phyloP scores from a whole-genome alignment of 805 yeast genomes.

The Torulaspora indica region DNA sequence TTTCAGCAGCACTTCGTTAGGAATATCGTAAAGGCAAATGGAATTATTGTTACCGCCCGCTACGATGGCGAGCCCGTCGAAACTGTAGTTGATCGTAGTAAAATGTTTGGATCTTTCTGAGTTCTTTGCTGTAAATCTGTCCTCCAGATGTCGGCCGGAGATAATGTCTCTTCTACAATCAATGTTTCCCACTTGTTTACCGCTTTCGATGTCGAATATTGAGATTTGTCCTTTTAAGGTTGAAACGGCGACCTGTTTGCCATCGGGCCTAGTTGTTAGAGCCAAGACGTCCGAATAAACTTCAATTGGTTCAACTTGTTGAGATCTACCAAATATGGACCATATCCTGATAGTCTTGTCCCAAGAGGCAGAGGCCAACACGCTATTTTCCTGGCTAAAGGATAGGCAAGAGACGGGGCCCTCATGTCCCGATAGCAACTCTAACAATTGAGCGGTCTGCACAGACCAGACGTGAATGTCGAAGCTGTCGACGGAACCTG shows the following conservation, averaged over 20 bases:
- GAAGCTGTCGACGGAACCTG: constrained; percentile 85
- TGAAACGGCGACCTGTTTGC: constrained; percentile 82
- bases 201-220: constrained; percentile 77
- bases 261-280: constrained; percentile 83
- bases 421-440: constrained; percentile 85
- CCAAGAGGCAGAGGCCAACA: constrained; percentile 92
- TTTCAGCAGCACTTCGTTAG: constrained; percentile 78
- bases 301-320: constrained; percentile 85
- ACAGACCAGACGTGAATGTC: constrained; percentile 96
- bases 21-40: constrained; percentile 84
- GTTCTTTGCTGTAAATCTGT: constrained; percentile 74
- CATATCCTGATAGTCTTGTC: constrained; percentile 91
- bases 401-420: constrained; percentile 89
- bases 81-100: constrained; percentile 74
- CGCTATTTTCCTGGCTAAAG: constrained; percentile 72
- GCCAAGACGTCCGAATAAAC: constrained; percentile 78
- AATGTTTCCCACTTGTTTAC: constrained; percentile 72
- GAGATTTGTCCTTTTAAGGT: constrained; percentile 84
- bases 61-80: constrained; percentile 80
- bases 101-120: constrained; percentile 82
- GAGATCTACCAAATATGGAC: constrained; percentile 85
- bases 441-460: constrained; percentile 88
- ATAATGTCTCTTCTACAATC: constrained; percentile 86
- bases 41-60: constrained; percentile 94
- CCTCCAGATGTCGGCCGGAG: constrained; percentile 77